phyloP scores from a whole-genome alignment of 1,284 basidiomycete genomes.

The Agroathelia rolfsii region DNA sequence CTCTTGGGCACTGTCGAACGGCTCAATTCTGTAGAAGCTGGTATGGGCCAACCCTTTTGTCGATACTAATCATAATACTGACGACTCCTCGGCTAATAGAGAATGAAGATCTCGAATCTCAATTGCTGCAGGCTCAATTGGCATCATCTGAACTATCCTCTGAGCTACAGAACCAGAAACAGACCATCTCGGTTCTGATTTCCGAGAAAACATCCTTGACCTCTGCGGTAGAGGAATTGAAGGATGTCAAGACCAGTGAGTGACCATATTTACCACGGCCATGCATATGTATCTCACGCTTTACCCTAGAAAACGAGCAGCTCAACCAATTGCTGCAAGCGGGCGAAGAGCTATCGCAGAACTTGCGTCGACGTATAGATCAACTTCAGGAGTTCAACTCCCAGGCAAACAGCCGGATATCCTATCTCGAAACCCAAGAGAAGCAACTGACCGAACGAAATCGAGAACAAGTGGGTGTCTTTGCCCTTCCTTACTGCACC shows the following conservation, averaged over 20 bases:
- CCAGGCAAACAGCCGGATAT: slow-evolving; percentile 27
- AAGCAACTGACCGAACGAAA: slow-evolving; percentile 46
- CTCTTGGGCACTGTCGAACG: no score
- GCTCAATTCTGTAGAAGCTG: no score
- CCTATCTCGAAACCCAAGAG: slow-evolving; percentile 36
- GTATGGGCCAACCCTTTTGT: no score
- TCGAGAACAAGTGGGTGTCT: slow-evolving; percentile 46
- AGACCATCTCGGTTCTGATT: slow-evolving; percentile 58
- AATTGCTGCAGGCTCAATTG: no score
- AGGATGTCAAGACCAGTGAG: slow-evolving; percentile 42
- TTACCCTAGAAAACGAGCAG: slow-evolving; percentile 16
- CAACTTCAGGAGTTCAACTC: slow-evolving; percentile 32
- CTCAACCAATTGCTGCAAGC: slow-evolving; percentile 16
- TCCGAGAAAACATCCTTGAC: slow-evolving; percentile 57
- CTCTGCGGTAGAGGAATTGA: slow-evolving; percentile 41
- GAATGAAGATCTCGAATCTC: no score
- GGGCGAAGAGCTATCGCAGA: no score
- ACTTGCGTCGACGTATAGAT: no score
- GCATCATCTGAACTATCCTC: no score
- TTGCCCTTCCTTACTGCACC: neutral
- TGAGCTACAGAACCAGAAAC: slow-evolving; percentile 44
- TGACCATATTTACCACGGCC: no score
- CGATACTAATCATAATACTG: no score
- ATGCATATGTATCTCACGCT: neutral
- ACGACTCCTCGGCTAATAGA: no score